A percentile compares a stretch with the other conserved stretches of the same genome.
Conservation (phyloP, 1,139 yeast species). For the Debaryomycetaceae sp. region DNA sequence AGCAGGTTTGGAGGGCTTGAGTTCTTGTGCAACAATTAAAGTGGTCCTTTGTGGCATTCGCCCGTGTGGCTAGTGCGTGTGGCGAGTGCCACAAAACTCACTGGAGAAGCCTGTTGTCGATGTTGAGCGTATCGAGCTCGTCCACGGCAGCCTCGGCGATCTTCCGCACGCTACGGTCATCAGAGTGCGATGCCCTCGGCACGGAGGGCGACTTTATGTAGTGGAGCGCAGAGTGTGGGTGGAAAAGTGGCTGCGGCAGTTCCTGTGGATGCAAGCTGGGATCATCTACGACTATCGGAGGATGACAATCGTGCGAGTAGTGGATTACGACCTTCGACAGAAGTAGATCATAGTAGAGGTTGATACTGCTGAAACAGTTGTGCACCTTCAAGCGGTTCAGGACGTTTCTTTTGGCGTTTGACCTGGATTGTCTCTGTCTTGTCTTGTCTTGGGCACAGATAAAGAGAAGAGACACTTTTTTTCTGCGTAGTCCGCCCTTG, state of each 20-base stretch:
- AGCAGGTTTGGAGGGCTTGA: too few species aligned
- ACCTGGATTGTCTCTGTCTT: slow-evolving; percentile 35
- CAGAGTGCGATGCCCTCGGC: not conserved
- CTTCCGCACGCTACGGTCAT: too few species aligned
- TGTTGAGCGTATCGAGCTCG: slow-evolving; percentile 1
- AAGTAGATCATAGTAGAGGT: slow-evolving; percentile 29
- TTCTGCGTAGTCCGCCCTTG: slow-evolving; percentile 34
- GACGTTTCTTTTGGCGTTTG: slow-evolving; percentile 29
- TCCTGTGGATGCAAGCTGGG: not conserved
- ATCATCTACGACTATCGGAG: not conserved
- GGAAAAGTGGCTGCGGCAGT: not conserved
- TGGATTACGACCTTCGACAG: slow-evolving; percentile 28
- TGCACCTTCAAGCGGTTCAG: slow-evolving; percentile 34
- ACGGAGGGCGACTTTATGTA: not conserved
- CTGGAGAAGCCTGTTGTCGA: slow-evolving; percentile 4
- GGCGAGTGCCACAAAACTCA: not conserved
- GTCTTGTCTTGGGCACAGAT: slow-evolving; percentile 39
- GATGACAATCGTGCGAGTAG: slow-evolving; percentile 33
- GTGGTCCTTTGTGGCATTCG: too few species aligned
- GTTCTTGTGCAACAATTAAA: too few species aligned
- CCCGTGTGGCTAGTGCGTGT: too few species aligned
- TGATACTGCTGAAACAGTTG: slow-evolving; percentile 32
- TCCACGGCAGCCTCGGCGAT: slow-evolving; percentile 7
- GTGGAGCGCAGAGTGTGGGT: not conserved
- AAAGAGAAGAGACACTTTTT: slow-evolving; percentile 37